Evolutionary conservation across 176 grass and related monocot species (phyloP).

Genomic region (Musa itinerans): DNA sequence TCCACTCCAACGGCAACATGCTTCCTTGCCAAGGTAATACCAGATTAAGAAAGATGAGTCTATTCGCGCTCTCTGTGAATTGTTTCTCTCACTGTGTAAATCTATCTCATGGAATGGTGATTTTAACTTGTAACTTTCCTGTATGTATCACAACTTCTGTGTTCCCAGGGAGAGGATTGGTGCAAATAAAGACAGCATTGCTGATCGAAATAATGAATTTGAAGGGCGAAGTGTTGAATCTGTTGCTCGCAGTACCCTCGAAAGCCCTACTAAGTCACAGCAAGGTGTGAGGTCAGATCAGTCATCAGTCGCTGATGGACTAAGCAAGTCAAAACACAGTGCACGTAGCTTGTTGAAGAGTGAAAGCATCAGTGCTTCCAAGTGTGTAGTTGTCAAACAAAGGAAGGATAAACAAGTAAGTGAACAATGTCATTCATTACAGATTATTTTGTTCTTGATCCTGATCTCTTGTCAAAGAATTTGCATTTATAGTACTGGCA

Average conservation of each 20-base stretch:
- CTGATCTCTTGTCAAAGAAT: neutral
- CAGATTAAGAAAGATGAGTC: neutral
- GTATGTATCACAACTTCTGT: neutral
- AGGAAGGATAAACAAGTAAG: conserved; percentile 61
- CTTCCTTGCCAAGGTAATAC: conserved; percentile 69
- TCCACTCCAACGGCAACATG: conserved; percentile 55
- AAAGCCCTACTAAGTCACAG: conserved; percentile 37
- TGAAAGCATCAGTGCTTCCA: conserved; percentile 78
- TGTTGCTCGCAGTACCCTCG: conserved; percentile 5
- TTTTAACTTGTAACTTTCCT: no score
- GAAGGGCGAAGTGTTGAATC: conserved; percentile 46
- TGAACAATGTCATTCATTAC: neutral
- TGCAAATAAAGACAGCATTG: conserved; percentile 40
- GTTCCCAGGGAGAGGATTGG: conserved; percentile 59
- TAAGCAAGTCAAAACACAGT: conserved; percentile 45
- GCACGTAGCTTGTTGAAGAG: conserved; percentile 78
- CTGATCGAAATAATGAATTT: conserved; percentile 22
- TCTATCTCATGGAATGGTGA: no score
- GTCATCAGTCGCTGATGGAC: conserved; percentile 49
- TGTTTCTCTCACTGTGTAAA: no score
- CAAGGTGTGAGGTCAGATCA: conserved; percentile 33
- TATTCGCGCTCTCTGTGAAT: no score
- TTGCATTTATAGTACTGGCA: neutral
- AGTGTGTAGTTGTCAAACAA: conserved; percentile 56
- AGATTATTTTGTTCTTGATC: neutral